phyloP scores from a whole-genome alignment of 306 rosid genomes.

The Cicer chorassanicum region DNA sequence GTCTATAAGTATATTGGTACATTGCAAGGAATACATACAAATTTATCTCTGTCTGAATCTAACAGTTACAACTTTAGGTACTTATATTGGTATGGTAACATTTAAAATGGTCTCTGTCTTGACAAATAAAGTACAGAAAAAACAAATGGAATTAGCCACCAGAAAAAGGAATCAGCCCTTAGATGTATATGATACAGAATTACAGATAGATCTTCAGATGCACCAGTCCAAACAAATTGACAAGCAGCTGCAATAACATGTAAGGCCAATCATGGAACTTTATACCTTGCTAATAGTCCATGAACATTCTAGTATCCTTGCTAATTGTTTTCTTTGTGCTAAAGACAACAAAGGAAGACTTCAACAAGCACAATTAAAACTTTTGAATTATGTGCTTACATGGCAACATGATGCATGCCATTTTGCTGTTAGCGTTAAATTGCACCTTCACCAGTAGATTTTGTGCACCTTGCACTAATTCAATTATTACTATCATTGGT shows the following conservation, averaged over 20 bases:
- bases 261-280: constrained; percentile 54
- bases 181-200: neutral
- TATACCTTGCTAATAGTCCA: constrained; percentile 47
- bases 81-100: neutral
- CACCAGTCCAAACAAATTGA: constrained; percentile 51
- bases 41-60: neutral
- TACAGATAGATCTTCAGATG: constrained; percentile 24
- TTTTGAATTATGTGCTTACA: constrained; percentile 52
- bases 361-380: neutral
- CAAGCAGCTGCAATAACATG: constrained; percentile 52
- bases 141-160: constrained; percentile 4
- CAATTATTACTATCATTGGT: neutral
- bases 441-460: constrained; percentile 71
- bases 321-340: neutral
- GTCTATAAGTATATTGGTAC: too few species aligned
- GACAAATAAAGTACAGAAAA: neutral
- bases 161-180: neutral
- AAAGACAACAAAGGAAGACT: neutral
- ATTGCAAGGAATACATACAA: too few species aligned
- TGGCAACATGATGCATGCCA: constrained; percentile 60
- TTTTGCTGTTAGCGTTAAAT: constrained; percentile 52
- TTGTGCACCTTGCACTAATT: constrained; percentile 14
- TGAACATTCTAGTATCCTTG: constrained; percentile 7
- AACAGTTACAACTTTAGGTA: neutral
- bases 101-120: neutral